Conservation (phyloP, 495 filamentous ascomycete species). For the Aspergillus campestris region DNA sequence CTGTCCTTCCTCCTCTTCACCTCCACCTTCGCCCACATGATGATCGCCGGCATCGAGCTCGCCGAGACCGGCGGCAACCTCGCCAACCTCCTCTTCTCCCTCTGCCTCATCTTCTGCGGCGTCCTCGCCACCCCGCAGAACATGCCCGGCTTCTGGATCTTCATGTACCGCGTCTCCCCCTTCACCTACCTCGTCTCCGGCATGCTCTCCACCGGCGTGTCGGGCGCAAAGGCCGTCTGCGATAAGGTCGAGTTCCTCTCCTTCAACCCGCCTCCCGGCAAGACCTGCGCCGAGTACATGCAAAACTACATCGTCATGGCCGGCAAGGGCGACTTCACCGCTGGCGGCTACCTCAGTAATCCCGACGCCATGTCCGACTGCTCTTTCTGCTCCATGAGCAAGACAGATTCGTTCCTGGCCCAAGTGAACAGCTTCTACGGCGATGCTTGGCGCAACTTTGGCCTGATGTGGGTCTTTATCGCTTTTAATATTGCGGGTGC, state of each 20-base stretch:
- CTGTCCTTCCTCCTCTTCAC: conserved; percentile 50
- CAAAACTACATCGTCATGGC: conserved; percentile 30
- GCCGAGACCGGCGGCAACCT: conserved; percentile 56
- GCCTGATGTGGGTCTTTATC: conserved; percentile 57
- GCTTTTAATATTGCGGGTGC: conserved; percentile 64
- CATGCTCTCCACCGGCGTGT: conserved; percentile 54
- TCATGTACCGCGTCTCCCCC: conserved; percentile 72
- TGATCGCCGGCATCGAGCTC: conserved; percentile 53
- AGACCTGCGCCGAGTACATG: conserved; percentile 53
- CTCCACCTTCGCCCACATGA: conserved; percentile 57
- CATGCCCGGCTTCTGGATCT: conserved; percentile 72
- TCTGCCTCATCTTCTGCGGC: conserved; percentile 55
- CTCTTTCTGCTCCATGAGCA: conserved; percentile 50
- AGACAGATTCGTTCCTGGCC: conserved; percentile 56
- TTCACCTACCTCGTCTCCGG: conserved; percentile 62
- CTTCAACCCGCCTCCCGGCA: conserved; percentile 41
- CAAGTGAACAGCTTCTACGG: conserved; percentile 40
- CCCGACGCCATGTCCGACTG: conserved; percentile 45
- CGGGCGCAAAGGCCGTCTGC: conserved; percentile 51
- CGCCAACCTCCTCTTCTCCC: conserved; percentile 53
- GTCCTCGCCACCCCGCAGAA: conserved; percentile 55
- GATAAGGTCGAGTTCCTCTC: conserved; percentile 46
- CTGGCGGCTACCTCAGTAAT: conserved; percentile 49
- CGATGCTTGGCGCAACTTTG: conserved; percentile 67
- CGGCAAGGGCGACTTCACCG: background rate